Evolutionary conservation across 2,329 filamentous ascomycete species (phyloP).

Genomic region (Thielaviopsis euricoi): DNA sequence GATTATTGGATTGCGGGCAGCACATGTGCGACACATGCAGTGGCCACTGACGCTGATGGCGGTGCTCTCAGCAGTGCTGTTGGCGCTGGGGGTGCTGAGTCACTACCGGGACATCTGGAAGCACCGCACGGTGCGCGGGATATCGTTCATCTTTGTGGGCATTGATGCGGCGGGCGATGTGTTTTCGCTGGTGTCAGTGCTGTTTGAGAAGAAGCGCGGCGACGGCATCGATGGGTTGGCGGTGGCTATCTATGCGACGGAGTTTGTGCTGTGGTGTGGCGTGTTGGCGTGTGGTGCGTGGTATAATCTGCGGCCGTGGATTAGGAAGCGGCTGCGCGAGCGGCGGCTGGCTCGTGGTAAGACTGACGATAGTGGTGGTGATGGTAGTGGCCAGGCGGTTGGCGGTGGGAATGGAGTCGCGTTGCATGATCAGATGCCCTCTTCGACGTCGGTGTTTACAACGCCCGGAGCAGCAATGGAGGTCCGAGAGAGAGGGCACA

Average conservation of each 20-base stretch:
- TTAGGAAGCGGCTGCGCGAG: conserved; percentile 21
- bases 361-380: background rate
- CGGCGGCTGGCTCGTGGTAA: conserved; percentile 10
- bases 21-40: conserved; percentile 25
- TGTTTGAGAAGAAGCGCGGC: conserved; percentile 45
- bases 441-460: conserved; percentile 47
- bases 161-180: conserved; percentile 55
- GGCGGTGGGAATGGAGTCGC: conserved; percentile 16
- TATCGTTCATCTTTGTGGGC: conserved; percentile 55
- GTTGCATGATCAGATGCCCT: conserved; percentile 34
- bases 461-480: conserved; percentile 20
- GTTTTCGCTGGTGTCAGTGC: conserved; percentile 46
- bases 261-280: conserved; percentile 50
- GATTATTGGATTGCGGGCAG: conserved; percentile 37
- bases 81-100: conserved; percentile 47
- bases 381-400: too few species aligned
- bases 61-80: conserved; percentile 42
- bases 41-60: conserved; percentile 56
- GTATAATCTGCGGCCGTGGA: conserved; percentile 46
- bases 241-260: conserved; percentile 49
- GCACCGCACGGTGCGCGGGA: conserved; percentile 49
- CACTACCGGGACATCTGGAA: conserved; percentile 56
- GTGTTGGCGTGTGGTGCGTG: conserved; percentile 49
- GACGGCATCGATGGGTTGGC: conserved; percentile 44
- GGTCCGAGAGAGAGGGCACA: conserved; percentile 4